phyloP scores from a whole-genome alignment of 768 basidiomycete species.

The Neoboletus subvelutipes region DNA sequence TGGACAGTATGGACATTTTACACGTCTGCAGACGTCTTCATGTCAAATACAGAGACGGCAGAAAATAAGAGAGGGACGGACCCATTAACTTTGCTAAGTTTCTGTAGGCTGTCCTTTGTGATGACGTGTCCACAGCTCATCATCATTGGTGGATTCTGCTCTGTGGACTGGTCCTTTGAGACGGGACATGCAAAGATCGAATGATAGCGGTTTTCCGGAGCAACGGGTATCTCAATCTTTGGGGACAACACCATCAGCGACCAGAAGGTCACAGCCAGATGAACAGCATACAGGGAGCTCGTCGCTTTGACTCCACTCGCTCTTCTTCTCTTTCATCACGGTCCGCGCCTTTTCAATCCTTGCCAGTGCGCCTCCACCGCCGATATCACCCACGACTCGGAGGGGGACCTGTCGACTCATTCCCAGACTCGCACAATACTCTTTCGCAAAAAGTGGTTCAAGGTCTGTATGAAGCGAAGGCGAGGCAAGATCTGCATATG shows the following conservation, averaged over 20 bases:
- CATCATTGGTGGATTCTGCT: conserved; percentile 96
- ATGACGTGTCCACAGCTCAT: conserved; percentile 95
- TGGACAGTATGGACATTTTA: conserved; percentile 98
- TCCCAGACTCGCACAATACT: conserved; percentile 83
- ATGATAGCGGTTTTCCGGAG: conserved; percentile 87
- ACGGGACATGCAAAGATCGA: conserved; percentile 98
- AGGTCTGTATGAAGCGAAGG: conserved; percentile 75
- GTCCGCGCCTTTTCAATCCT: conserved; percentile 92
- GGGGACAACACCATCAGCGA: conserved; percentile 3
- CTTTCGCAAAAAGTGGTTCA: conserved; percentile 80
- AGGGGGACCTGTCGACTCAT: conserved; percentile 90
- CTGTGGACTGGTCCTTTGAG: conserved; percentile 94
- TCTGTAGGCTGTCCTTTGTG: conserved; percentile 85
- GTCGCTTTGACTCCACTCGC: conserved; percentile 86
- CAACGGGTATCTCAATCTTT: conserved; percentile 92
- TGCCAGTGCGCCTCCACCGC: conserved; percentile 86
- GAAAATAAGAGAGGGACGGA: conserved; percentile 43
- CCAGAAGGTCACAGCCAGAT: background rate
- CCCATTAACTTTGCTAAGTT: conserved; percentile 83
- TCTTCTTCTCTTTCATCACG: conserved; percentile 90
- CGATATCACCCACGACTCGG: conserved; percentile 88
- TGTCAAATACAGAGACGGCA: background rate
- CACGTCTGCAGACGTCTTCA: conserved; percentile 51
- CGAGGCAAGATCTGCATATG: conserved; percentile 72
- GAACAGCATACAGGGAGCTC: conserved; percentile 72